Evolutionary conservation across 1,284 basidiomycete species (phyloP).

Genomic region (Ustilago vetiveriae): DNA sequence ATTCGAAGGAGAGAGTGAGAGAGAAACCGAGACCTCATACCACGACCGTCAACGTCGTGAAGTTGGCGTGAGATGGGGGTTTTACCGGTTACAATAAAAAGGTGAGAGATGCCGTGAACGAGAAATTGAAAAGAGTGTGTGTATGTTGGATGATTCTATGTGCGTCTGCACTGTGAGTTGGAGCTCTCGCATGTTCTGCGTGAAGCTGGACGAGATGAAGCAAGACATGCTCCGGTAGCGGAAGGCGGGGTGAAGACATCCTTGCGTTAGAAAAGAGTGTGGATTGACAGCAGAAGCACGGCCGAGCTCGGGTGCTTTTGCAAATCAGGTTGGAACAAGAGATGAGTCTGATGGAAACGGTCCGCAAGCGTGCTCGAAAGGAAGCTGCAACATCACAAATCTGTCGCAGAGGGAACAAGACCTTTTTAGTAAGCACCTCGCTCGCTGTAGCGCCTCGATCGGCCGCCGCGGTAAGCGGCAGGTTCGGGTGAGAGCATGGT

Average conservation of each 20-base stretch:
- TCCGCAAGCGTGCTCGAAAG: background rate
- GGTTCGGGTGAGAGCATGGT: conserved; percentile 21
- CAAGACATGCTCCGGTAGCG: no score
- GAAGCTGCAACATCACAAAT: background rate
- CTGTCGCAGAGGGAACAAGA: background rate
- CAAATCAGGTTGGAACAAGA: conserved; percentile 11
- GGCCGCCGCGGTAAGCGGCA: conserved; percentile 44
- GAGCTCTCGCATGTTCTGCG: background rate
- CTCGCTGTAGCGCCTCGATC: conserved; percentile 48
- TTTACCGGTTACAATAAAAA: background rate
- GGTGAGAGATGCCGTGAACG: background rate
- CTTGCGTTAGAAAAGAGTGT: conserved; percentile 12
- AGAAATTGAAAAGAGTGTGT: background rate
- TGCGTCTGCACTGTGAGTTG: background rate
- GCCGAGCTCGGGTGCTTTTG: background rate
- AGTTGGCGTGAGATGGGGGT: no score
- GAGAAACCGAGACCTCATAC: background rate
- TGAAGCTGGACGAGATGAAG: background rate
- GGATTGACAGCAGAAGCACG: background rate
- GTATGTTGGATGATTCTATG: background rate
- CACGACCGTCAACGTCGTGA: no score
- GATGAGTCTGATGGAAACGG: background rate
- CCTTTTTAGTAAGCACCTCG: conserved; percentile 50
- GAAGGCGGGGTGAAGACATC: background rate
- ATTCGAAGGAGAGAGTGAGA: background rate